Evolutionary conservation across 1,284 basidiomycete species (phyloP), one percentile per base, ranked within the genome.

Genomic region (Heterobasidion parviporum): DNA sequence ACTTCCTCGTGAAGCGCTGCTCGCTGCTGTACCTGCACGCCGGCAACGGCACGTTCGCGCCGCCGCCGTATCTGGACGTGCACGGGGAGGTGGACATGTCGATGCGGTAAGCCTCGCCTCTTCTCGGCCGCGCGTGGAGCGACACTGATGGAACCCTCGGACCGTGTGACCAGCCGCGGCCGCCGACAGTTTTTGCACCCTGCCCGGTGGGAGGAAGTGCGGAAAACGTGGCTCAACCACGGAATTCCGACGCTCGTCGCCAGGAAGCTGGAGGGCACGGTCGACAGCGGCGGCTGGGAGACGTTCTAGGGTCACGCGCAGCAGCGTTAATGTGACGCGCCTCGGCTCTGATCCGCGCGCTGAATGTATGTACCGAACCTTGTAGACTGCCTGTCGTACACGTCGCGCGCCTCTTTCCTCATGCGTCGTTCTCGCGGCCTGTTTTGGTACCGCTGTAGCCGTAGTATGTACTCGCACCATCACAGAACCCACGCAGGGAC

Each of bases 71-170:
- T 67, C 79, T 99, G 46, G 97, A 99, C 63, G 83, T 85, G 4
- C 96, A 99, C 61, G 97, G 97, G 0, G 96, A 99, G 68, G 82
- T 94, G 4, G 97, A 99, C 69, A 77, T 91, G 15, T 92, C 90
- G 1, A 91, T 98, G 83, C 83, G 93, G 90, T 94, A 69, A 66
- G 80, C 67, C 44, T 36, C 35, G 41, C 18, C n/a, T 26, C 26
- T 1, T 43, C 41, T 34, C 14, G 52, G 48, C 54, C 32, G 35
- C 8, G 15, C 34, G 20, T 4, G 44, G 45, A 33, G 51, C 55
- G 26, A 41, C 18, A 36, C 7, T 15, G 46, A n/a, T 57, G 50
- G 8, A 35, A 35, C 15, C 34, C 54, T 45, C 36, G 20, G 51
- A 58, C 8, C 61, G 52, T 55, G 53, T 43, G 32, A 18, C 38